Evolutionary conservation across 1,284 basidiomycete species (phyloP).

Genomic region (Ceratobasidium papillatum): DNA sequence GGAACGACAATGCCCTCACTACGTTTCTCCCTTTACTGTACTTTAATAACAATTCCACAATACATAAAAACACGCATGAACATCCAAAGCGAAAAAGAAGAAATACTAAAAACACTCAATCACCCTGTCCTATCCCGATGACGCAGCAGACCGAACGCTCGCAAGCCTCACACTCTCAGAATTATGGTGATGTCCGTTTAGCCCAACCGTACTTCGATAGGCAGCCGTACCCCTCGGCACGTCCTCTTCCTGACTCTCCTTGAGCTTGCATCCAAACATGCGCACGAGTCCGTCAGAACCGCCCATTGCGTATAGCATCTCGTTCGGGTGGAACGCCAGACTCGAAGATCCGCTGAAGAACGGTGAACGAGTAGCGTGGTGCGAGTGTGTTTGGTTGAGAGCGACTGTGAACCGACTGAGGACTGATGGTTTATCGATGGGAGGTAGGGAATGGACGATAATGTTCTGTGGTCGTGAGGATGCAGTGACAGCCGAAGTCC

Average conservation of each 20-base stretch:
- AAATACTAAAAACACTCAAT: neutral
- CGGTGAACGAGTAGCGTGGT: slow-evolving; percentile 59
- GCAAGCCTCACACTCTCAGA: slow-evolving; percentile 22
- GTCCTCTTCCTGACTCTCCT: slow-evolving; percentile 36
- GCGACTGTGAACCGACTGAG: slow-evolving; percentile 59
- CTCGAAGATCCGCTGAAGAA: slow-evolving; percentile 71
- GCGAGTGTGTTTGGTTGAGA: slow-evolving; percentile 63
- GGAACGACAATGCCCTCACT: too few relatives aligned
- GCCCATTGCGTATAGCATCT: slow-evolving; percentile 80
- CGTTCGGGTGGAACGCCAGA: slow-evolving; percentile 77
- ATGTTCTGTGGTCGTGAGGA: slow-evolving; percentile 67
- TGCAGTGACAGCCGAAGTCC: slow-evolving; percentile 68
- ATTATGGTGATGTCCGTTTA: slow-evolving; percentile 28
- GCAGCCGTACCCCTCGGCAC: slow-evolving; percentile 21
- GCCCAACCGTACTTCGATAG: neutral
- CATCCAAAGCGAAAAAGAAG: slow-evolving; percentile 2
- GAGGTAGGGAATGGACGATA: slow-evolving; percentile 63
- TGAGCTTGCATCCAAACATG: slow-evolving; percentile 46
- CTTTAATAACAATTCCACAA: neutral
- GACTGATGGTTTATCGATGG: slow-evolving; percentile 47
- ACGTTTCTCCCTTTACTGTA: neutral
- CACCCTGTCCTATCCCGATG: slow-evolving; percentile 12
- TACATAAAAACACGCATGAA: neutral
- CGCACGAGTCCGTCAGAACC: slow-evolving; percentile 68
- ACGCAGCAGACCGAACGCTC: slow-evolving; percentile 25